Evolutionary conservation across 2,329 filamentous ascomycete genomes (phyloP), one percentile per base, ranked within the genome.

Genomic region (Thielaviopsis cerberus): DNA sequence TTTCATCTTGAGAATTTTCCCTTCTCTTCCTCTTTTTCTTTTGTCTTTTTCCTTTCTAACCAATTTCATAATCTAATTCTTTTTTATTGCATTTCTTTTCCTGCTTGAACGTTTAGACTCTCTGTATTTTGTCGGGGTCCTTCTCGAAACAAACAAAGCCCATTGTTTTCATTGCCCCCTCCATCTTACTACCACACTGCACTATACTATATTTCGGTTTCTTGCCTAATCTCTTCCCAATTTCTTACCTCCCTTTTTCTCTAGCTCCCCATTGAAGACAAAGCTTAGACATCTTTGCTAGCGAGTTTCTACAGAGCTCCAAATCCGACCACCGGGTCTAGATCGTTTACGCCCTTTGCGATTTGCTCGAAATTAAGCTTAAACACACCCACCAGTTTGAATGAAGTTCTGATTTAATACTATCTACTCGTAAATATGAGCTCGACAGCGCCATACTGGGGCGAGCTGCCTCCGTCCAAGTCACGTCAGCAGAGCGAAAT

Each of bases 401-500:
- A 48, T 48, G 20, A 48, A 48, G 24, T 41, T n/a, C 17, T 26
- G 23, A 20, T 34, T 13, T 27, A 48, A 15, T 48, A 27, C 24
- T 23, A 25, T 54, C 45, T 27, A 45, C 51, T 7, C 30, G 17
- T 5, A 24, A 10, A 30, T 6, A 61, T 61, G 59, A 55, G 55
- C 56, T 61, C 59, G 23, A 51, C 55, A 11, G 25, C 45, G 27
- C 59, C 55, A 30, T 53, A 58, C 25, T 61, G 53, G 59, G 55
- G 56, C 20, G 55, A 61, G 22, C 50, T 61, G 52, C 55, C 48
- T 24, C 52, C 34, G 23, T 45, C 54, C 3, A 60, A 57, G 37
- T 24, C 52, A 17, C 57, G 48, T 23, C 58, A 57, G 23, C 58
- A 57, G 30, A 60, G 58, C 27, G 58, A 60, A 41, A 53, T 60